A percentile compares a stretch with the other conserved stretches of the same genome.
These are phyloP conservation scores for Pseudocercospora macadamiae DNA, from an alignment of 2,329 filamentous ascomycete genomes.

Conservation along the genomic window DNA sequence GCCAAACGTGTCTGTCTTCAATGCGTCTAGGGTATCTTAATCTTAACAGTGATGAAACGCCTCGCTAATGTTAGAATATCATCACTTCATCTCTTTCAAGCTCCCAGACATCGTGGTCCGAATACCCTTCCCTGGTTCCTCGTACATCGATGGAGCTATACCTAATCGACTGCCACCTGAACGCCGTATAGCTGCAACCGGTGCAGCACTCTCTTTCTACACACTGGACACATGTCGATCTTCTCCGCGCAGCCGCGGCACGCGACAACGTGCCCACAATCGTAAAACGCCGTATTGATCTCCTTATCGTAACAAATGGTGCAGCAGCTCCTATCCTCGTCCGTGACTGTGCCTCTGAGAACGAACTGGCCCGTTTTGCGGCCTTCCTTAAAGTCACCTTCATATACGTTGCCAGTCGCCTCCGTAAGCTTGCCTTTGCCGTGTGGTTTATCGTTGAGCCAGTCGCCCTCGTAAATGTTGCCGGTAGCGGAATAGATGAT, in stretches of 20 bases:
- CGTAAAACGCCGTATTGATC: conserved; percentile 63
- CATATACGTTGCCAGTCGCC: conserved; percentile 62
- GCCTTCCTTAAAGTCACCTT: conserved; percentile 63
- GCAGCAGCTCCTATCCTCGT: conserved; percentile 62
- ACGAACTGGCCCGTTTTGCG: conserved; percentile 65
- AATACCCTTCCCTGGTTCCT: not conserved
- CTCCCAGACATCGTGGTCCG: too few relatives aligned
- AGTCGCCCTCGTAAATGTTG: conserved; percentile 61
- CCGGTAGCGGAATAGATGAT: conserved; percentile 65
- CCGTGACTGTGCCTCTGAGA: conserved; percentile 64
- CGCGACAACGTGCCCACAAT: conserved; percentile 65
- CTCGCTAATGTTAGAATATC: conserved; percentile 3
- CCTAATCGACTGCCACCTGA: conserved; percentile 7
- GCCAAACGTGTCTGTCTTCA: conserved; percentile 1
- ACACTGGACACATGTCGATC: conserved; percentile 64
- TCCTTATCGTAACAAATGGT: conserved; percentile 65
- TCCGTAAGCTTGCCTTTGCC: conserved; percentile 62
- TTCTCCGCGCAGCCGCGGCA: conserved; percentile 62
- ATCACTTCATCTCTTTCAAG: too few relatives aligned
- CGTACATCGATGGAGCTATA: not conserved
- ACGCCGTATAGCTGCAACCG: conserved; percentile 60
- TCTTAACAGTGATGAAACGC: not conserved
- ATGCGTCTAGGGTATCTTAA: conserved; percentile 8
- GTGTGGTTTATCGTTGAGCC: conserved; percentile 66
- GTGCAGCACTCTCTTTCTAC: conserved; percentile 58